These are phyloP conservation scores for Kurtzmaniella quercitrusa DNA, from an alignment of 1,139 yeast genomes.

Conservation along the genomic window DNA sequence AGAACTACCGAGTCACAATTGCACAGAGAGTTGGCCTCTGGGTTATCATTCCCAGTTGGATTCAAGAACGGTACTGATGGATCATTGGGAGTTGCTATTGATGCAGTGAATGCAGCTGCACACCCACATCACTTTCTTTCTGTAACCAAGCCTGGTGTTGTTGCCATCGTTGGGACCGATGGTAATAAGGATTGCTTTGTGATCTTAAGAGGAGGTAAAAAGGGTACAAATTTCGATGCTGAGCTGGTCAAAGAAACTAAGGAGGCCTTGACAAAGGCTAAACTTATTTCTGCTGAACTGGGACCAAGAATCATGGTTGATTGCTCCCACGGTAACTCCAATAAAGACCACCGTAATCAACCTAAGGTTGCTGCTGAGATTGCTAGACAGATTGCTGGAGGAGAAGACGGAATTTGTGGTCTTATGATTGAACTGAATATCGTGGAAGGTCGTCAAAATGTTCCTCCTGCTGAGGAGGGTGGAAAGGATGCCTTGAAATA, in stretches of 20 bases:
- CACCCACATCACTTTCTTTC: conserved; percentile 95
- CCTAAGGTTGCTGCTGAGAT: conserved; percentile 80
- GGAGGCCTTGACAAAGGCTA: conserved; percentile 37
- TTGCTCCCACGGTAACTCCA: conserved; percentile 96
- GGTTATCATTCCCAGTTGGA: conserved; percentile 95
- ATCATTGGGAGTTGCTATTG: conserved; percentile 85
- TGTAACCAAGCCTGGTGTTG: conserved; percentile 93
- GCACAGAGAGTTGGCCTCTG: conserved; percentile 96
- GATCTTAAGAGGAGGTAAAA: conserved; percentile 92
- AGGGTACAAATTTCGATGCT: conserved; percentile 88
- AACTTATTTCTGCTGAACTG: conserved; percentile 45
- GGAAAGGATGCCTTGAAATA: conserved; percentile 73
- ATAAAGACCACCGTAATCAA: conserved; percentile 90
- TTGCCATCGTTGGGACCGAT: conserved; percentile 92
- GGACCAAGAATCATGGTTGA: conserved; percentile 73
- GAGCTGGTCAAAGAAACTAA: conserved; percentile 74
- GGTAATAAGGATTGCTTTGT: conserved; percentile 90
- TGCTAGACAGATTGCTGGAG: conserved; percentile 74
- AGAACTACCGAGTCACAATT: conserved; percentile 98
- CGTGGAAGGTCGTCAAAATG: conserved; percentile 86
- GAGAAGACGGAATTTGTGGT: conserved; percentile 80
- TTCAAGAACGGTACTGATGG: conserved; percentile 99
- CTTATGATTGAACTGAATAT: conserved; percentile 95
- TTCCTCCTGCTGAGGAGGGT: conserved; percentile 56
- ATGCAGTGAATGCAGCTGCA: conserved; percentile 89